Base-by-base conservation (phyloP, 2,329 filamentous ascomycete species). In the Sporothrix pseudoabietina region DNA sequence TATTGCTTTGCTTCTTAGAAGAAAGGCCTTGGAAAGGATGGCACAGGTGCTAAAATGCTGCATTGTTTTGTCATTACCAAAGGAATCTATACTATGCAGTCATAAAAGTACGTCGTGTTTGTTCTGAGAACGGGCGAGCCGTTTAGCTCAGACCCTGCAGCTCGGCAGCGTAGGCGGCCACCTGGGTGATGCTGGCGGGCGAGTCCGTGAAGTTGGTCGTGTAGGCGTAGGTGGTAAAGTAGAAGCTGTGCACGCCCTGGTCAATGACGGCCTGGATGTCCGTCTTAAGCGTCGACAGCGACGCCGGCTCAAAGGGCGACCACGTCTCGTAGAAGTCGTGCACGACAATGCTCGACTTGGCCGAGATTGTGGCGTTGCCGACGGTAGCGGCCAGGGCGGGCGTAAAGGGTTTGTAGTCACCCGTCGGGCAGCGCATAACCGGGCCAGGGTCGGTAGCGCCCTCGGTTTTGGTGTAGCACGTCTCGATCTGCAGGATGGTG, bases 251-350 rank as follows among this genome's bases (percentile, higher is more conserved):
- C 44, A 76, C 63, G 39, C 68, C 69, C 71, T 73, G 73, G 52
- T 19, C 26, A 26, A 73, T 41, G 22, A 74, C 59, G 8, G 71
- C 74, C 26, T 26, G 2, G 30, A 76, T 66, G 57, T 68, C 54
- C 0, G 10, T 44, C 59, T 74, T 30, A 0, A 76, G 73, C 32
- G 47, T 32, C 5, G 69, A 9, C 30, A 74, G 41, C 6, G 74
- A 32, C 0, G 74, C 74, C 4, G 57, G 14, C 9, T 22, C 16
- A 63, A 72, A 76, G 49, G 75, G 74, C 4, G 41, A 44, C 59
- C 63, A 75, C n/a, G 55, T 47, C 41, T 76, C 71, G 68, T 76
- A 76, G n/a, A 63, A 72, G 63, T 76, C 75, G 73, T 76, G 75
- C 26, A 76, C 72, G 39, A 76, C 68, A 19, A 76, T 66, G 44